phyloP scores from a whole-genome alignment of 2,329 filamentous ascomycete genomes.

The Aspergillus neotritici region DNA sequence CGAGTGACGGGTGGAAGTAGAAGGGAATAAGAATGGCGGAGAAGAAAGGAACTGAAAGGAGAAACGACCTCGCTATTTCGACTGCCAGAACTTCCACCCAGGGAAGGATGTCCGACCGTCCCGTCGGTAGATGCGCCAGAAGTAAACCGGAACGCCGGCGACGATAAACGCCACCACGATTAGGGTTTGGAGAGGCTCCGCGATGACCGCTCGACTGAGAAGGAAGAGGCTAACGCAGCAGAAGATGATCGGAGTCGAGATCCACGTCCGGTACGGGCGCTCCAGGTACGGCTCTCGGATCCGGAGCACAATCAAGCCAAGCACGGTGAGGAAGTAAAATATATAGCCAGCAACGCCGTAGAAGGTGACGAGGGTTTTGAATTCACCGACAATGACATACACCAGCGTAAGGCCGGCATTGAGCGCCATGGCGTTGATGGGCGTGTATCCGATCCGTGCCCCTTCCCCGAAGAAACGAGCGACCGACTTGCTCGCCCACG shows the following conservation, averaged over 20 bases:
- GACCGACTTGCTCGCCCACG: slow-evolving; percentile 55
- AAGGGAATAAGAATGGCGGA: slow-evolving; percentile 3
- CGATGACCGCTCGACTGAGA: slow-evolving; percentile 80
- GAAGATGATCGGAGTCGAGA: slow-evolving; percentile 93
- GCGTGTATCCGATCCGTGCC: slow-evolving; percentile 80
- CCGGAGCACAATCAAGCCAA: slow-evolving; percentile 84
- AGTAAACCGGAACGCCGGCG: slow-evolving; percentile 80
- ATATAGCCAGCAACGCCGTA: slow-evolving; percentile 96
- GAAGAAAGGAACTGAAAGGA: not conserved
- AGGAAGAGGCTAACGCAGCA: slow-evolving; percentile 96
- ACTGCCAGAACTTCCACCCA: slow-evolving; percentile 43
- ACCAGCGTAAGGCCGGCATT: slow-evolving; percentile 67
- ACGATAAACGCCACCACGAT: slow-evolving; percentile 80
- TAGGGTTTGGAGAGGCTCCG: slow-evolving; percentile 82
- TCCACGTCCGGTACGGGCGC: slow-evolving; percentile 92
- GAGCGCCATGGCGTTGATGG: slow-evolving; percentile 82
- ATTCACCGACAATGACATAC: slow-evolving; percentile 85
- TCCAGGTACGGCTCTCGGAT: slow-evolving; percentile 83
- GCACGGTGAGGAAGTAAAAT: slow-evolving; percentile 93
- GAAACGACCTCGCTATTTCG: slow-evolving; percentile 8
- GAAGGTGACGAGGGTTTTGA: slow-evolving; percentile 86
- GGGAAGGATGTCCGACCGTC: slow-evolving; percentile 41
- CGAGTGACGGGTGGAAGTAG: not conserved
- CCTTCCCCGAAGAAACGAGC: slow-evolving; percentile 66
- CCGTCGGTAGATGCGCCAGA: slow-evolving; percentile 69